Evolutionary conservation across 257 asterid species (phyloP).

Genomic region (Solanum chmielewskii): DNA sequence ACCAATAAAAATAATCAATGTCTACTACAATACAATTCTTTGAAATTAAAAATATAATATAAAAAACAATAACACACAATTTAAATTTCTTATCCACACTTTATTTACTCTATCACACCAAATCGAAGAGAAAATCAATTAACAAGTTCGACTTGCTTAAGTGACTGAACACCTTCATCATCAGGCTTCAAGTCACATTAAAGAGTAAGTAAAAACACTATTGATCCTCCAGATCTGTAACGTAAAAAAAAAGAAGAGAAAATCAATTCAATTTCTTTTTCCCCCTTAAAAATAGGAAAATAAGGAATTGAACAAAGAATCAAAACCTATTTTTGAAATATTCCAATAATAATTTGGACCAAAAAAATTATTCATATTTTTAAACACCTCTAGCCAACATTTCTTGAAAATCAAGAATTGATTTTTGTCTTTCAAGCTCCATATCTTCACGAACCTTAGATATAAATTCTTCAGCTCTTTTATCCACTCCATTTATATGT

Average conservation of each 20-base stretch:
- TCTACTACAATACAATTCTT: background rate
- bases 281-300: conserved; percentile 1
- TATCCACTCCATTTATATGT: conserved; percentile 35
- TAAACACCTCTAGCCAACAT: conserved; percentile 52
- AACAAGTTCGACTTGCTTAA: background rate
- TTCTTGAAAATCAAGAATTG: conserved; percentile 49
- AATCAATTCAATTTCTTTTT: background rate
- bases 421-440: conserved; percentile 62
- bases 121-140: background rate
- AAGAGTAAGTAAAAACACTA: background rate
- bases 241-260: background rate
- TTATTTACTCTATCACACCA: background rate
- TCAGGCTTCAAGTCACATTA: background rate
- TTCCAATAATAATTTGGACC: background rate
- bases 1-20: background rate
- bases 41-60: background rate
- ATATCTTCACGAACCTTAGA: conserved; percentile 41
- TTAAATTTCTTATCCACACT: background rate
- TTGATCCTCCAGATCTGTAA: background rate
- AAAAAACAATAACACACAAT: background rate
- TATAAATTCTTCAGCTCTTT: conserved; percentile 40
- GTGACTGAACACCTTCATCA: background rate
- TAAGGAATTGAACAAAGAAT: background rate
- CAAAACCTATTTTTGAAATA: background rate
- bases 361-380: background rate